Base-by-base conservation (phyloP, 1,284 basidiomycete species). In the Athelia psychrophila region DNA sequence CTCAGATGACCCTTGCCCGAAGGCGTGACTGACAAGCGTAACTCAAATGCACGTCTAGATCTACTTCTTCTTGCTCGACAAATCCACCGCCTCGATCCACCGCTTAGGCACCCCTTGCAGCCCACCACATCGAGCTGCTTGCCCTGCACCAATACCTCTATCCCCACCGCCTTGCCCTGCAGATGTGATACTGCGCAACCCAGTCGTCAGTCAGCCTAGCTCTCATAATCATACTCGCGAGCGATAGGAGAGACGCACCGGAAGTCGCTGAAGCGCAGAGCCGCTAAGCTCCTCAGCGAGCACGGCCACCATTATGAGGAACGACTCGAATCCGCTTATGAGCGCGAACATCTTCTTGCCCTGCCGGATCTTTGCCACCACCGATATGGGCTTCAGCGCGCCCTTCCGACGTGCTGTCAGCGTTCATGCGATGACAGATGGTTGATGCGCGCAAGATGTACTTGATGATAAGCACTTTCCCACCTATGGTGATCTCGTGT, bases 131-230 rank as follows among this genome's bases (percentile, higher is more conserved):
- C 81, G 44, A 78, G 72, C 62, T 95, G 92, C 56, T 87, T 88
- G 0, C 93, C 93, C 65, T 94, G 91, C 0, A 94, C 84, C 61
- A 90, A 74, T 6, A 94, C 83, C 61, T 93, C 87, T 50, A 82
- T 64, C 2, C 77, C 79, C n/a, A 73, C 69, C 6, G 74, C 64
- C 58, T 80, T 83, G 0, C 85, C 84, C 2, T 72, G 70, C 9
- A 78, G 54, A 1, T 81, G 79, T 0, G 79, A 77, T 10, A 88
- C 86, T 89, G 47, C 23, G 15, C 18, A 19, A 22, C 10, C 24
- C 49, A 49, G 36, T 23, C n/a, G 20, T 5, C 30, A 24, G 24
- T 23, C 35, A 27, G 19, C 27, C 20, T 4, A n/a, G 19, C 6
- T 42, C n/a, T n/a, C n/a, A n/a, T n/a, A n/a, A n/a, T n/a, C n/a